Conservation (phyloP, 2,329 filamentous ascomycete genomes). For the Sclerotinia glacialis region DNA sequence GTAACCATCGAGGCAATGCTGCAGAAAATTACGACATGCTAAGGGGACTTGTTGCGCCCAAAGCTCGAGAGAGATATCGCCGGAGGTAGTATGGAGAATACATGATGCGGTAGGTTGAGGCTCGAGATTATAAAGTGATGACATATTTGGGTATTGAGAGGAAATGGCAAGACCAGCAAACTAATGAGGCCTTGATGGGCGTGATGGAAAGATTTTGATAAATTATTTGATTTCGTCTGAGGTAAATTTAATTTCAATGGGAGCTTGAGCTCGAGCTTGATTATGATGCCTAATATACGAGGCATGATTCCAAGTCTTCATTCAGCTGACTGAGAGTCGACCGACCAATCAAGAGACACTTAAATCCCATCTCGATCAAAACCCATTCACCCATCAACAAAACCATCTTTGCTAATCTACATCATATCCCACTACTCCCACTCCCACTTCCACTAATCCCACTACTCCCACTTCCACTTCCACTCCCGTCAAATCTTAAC, state of each 20-base stretch:
- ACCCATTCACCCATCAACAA: too few relatives aligned
- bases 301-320: not conserved
- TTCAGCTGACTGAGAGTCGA: not conserved
- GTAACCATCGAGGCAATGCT: conserved; percentile 91
- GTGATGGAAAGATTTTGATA: conserved; percentile 1
- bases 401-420: too few relatives aligned
- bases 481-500: not conserved
- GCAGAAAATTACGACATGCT: conserved; percentile 91
- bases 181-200: conserved; percentile 30
- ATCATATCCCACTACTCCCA: too few relatives aligned
- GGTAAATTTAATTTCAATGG: not conserved
- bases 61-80: conserved; percentile 86
- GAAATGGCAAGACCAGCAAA: conserved; percentile 26
- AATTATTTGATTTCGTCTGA: not conserved
- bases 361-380: too few relatives aligned
- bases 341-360: not conserved
- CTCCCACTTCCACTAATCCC: too few relatives aligned
- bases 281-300: not conserved
- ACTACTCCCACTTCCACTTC: too few relatives aligned
- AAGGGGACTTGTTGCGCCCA: conserved; percentile 94
- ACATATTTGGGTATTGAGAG: conserved; percentile 57
- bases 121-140: conserved; percentile 88
- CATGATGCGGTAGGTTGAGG: conserved; percentile 91
- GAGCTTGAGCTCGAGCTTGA: not conserved
- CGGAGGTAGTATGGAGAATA: conserved; percentile 83